A percentile compares a stretch with the other conserved stretches of the same genome.
Conservation (phyloP, 768 basidiomycete species). For the Mrakia blollopis region DNA sequence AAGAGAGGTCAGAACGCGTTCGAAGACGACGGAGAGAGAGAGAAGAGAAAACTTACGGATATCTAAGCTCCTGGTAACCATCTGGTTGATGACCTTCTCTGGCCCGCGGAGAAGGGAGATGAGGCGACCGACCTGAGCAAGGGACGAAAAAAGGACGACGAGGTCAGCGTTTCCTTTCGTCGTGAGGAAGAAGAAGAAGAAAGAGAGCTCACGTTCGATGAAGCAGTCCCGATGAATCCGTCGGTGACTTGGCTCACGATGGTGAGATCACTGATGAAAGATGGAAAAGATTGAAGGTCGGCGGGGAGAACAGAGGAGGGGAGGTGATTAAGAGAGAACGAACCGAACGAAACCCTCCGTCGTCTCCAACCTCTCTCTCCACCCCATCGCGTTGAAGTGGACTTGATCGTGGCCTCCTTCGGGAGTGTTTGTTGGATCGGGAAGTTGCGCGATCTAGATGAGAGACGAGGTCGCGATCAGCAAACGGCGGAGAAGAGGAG, state of each 20-base stretch:
- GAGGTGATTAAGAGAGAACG: not conserved
- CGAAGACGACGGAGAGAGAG: not conserved
- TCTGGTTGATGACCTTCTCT: not conserved
- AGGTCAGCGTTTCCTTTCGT: not conserved
- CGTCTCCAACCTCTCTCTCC: slow-evolving; percentile 1
- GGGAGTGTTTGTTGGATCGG: not conserved
- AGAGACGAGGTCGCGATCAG: not conserved
- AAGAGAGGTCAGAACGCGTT: not conserved
- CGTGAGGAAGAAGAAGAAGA: too few species aligned
- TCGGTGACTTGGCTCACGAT: not conserved
- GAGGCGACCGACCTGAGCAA: not conserved
- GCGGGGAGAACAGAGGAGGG: not conserved
- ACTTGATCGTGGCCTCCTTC: not conserved
- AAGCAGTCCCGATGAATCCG: slow-evolving; percentile 5
- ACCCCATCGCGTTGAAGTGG: not conserved
- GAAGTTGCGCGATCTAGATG: not conserved
- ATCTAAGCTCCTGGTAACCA: not conserved
- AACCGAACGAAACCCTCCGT: not conserved
- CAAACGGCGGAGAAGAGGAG: not conserved
- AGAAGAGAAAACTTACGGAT: not conserved
- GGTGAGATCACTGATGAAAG: slow-evolving; percentile 8
- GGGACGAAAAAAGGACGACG: not conserved
- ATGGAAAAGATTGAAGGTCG: too few species aligned
- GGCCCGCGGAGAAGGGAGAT: not conserved
- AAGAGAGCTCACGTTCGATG: not conserved